Evolutionary conservation across 2,329 filamentous ascomycete genomes (phyloP), one percentile per base, ranked within the genome.

Genomic region (Ilyonectria destructans): DNA sequence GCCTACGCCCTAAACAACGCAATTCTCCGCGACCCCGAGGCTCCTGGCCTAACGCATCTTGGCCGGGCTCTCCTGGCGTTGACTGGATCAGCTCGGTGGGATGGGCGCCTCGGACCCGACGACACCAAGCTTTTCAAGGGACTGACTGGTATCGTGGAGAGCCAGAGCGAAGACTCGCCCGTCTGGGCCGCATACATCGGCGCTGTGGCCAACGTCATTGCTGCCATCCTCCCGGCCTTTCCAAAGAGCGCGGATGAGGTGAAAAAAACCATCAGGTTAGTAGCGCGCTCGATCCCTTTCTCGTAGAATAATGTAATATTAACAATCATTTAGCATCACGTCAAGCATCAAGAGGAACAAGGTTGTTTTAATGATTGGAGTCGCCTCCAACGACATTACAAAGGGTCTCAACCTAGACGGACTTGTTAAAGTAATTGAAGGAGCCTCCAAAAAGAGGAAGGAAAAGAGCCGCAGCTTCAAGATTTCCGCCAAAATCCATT

Each of bases 41-140:
- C 88, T 1, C 93, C 96, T 45, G 94, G 94, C 0, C 82, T 97
- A 29, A 91, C 90, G 1, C 95, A 98, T 77, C 80, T 90, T 51
- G 87, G 90, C 58, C 88, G 94, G 13, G 92, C 93, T 0, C 80
- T 93, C 2, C 84, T 97, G 3, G 93, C 90, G 0, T 82, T 97
- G 4, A 87, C 92, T 1, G 84, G 93, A 1, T 94, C 90, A 72
- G 90, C 92, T 52, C 86, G 94, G 71, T 97, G 94, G 90, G 92
- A 90, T 19, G 90, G 89, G 2, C 87, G 88, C 54, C 77, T 90
- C 4, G 84, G 84, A 0, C 84, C 85, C 1, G 77, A 82, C 1
- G 88, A 91, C 68, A 75, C 77, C 15, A 77, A 80, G 52, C 78
- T 88, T 13, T 80, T 84, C 65, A 71, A 74, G 4, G 81, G 82